These are phyloP conservation scores for Cicer cuneatum DNA, from an alignment of 306 rosid genomes.

Conservation along the genomic window DNA sequence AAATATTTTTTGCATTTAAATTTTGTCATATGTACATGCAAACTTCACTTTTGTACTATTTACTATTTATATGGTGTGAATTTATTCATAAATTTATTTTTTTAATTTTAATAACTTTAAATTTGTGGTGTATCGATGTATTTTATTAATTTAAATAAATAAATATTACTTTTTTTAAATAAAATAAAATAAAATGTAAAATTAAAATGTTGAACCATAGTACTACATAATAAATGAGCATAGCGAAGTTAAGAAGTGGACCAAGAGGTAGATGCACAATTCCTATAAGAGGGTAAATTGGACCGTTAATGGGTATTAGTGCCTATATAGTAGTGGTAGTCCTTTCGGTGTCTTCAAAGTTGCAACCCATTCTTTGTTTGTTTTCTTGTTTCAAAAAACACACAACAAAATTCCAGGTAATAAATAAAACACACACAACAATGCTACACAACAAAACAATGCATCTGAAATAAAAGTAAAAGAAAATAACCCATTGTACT, in stretches of 20 bases:
- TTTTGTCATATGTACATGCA: too few relatives aligned
- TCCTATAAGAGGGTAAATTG: constrained; percentile 28
- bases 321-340: constrained; percentile 3
- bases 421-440: not conserved
- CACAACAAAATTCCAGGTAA: constrained; percentile 28
- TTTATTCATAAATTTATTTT: too few relatives aligned
- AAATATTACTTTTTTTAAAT: too few relatives aligned
- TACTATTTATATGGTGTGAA: too few relatives aligned
- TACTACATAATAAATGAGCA: not conserved
- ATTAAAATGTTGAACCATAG: too few relatives aligned
- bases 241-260: constrained; percentile 32
- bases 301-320: constrained; percentile 38
- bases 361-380: constrained; percentile 23
- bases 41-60: too few relatives aligned
- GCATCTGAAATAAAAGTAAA: constrained; percentile 33
- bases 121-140: too few relatives aligned
- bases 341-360: constrained; percentile 44
- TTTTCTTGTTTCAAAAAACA: constrained; percentile 21
- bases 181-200: too few relatives aligned
- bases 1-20: too few relatives aligned
- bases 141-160: too few relatives aligned
- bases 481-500: not conserved
- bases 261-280: constrained; percentile 21
- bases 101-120: too few relatives aligned
- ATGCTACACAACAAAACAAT: constrained; percentile 41